Evolutionary conservation across 2,329 filamentous ascomycete species (phyloP), one percentile per base, ranked within the genome.

Genomic region (Exophiala xenobiotica): DNA sequence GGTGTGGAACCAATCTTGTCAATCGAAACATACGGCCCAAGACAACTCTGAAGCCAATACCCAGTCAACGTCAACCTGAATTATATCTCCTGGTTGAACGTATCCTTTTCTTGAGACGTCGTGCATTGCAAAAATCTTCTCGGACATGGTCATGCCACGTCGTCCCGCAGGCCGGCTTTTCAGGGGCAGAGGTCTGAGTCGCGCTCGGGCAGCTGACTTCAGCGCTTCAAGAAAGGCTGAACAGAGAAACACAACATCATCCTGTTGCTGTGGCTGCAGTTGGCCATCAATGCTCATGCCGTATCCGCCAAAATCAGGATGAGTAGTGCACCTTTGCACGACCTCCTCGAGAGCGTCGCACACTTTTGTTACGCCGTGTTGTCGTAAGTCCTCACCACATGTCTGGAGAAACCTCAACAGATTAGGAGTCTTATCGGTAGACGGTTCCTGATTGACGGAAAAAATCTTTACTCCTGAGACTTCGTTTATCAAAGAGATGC

Each of bases 121-220:
- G 57, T 75, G 73, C n/a, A 67, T 52, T 0, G 73, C 71, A 55
- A 76, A 71, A 31, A 76, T 74, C 61, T 76, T 76, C 56, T 76
- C 70, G 1, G 68, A 66, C 1, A 74, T 47, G 1, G 66, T 74
- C 73, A 77, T 76, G n/a, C 59, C 39, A 4, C 51, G 38, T 19
- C 51, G 33, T 18, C 39, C 51, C 6, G 26, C 38, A 2, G 51
- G 51, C 18, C 46, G 38, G 5, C n/a, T 3, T 6, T 19, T 23
- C 4, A 49, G 23, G 19, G 24, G 24, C 23, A 8, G n/a, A 37
- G 46, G 38, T 12, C 14, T 48, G 5, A 27, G 22, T 12, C 19
- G 18, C 8, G 45, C 51, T 37, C 51, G 12, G 3, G 26, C 45
- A 6, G 45, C 51, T 29, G 18, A 18, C 22, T 53, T 49, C n/a